phyloP scores from a whole-genome alignment of 441 rosid species.

The Croton setiger region DNA sequence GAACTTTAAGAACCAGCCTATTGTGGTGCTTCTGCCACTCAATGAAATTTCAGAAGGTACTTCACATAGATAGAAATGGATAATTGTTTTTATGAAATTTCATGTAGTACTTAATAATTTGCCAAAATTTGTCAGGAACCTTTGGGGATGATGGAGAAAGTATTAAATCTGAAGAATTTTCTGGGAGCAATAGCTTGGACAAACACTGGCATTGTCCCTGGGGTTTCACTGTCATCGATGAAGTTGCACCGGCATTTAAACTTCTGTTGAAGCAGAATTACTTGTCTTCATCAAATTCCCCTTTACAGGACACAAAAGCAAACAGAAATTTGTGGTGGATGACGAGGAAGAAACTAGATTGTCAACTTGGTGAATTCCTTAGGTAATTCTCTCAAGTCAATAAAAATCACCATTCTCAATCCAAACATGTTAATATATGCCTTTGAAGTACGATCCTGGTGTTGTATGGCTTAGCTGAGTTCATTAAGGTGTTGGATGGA shows the following conservation, averaged over 20 bases:
- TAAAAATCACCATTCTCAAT: background rate
- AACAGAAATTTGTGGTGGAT: constrained; percentile 71
- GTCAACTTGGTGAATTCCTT: constrained; percentile 57
- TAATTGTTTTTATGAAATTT: constrained; percentile 1
- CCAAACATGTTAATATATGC: no score
- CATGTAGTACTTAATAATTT: constrained; percentile 9
- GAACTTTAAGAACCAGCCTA: constrained; percentile 56
- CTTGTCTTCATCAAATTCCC: constrained; percentile 44
- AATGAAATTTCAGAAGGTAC: constrained; percentile 71
- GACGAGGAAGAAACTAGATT: constrained; percentile 76
- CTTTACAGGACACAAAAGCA: constrained; percentile 57
- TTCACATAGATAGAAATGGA: background rate
- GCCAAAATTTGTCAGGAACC: constrained; percentile 21
- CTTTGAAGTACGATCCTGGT: background rate
- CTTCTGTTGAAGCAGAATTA: constrained; percentile 73
- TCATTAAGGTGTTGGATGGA: background rate
- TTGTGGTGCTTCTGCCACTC: constrained; percentile 77
- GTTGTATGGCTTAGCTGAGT: background rate
- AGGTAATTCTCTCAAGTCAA: constrained; percentile 40
- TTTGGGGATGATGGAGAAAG: constrained; percentile 47
- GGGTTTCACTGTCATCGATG: constrained; percentile 69
- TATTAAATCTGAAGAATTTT: no score
- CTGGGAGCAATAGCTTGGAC: constrained; percentile 32
- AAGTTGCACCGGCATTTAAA: constrained; percentile 78
- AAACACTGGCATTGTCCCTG: constrained; percentile 87